These are phyloP conservation scores for Fusarium sp. DNA, from an alignment of 2,329 filamentous ascomycete species.

Conservation along the genomic window DNA sequence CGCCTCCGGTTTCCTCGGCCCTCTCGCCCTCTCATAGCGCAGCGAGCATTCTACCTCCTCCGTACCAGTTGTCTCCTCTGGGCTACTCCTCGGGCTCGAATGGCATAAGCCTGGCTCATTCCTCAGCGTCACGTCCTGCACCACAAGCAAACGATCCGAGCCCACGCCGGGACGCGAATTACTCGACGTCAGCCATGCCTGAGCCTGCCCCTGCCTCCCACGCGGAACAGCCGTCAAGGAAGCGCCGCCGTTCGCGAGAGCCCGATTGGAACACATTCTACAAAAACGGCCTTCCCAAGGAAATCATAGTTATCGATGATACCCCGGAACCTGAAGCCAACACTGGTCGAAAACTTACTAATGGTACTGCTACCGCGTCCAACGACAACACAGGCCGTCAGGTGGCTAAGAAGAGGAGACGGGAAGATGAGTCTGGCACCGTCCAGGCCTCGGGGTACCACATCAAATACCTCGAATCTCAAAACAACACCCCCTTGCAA, in stretches of 20 bases:
- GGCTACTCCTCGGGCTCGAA: slow-evolving; percentile 54
- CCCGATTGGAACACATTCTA: slow-evolving; percentile 88
- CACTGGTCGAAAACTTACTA: slow-evolving; percentile 59
- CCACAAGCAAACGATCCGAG: slow-evolving; percentile 53
- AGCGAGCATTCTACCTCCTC: slow-evolving; percentile 44
- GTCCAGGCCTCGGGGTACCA: slow-evolving; percentile 77
- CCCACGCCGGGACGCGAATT: slow-evolving; percentile 49
- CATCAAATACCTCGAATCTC: slow-evolving; percentile 78
- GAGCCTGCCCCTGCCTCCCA: slow-evolving; percentile 49
- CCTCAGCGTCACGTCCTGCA: slow-evolving; percentile 49
- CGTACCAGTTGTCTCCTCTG: slow-evolving; percentile 51
- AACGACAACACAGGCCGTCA: slow-evolving; percentile 58
- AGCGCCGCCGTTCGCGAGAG: slow-evolving; percentile 72
- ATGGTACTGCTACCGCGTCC: slow-evolving; percentile 53
- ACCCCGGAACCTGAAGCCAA: slow-evolving; percentile 71
- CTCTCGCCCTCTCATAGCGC: slow-evolving; percentile 47
- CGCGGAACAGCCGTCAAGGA: slow-evolving; percentile 58
- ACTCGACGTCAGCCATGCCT: slow-evolving; percentile 47
- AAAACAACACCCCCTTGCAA: slow-evolving; percentile 79
- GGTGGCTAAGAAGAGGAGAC: slow-evolving; percentile 82
- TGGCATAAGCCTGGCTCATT: slow-evolving; percentile 53
- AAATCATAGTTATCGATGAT: slow-evolving; percentile 89
- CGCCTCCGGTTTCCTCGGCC: slow-evolving; percentile 51
- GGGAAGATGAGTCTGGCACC: slow-evolving; percentile 67
- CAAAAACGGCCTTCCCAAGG: slow-evolving; percentile 85